phyloP scores from a whole-genome alignment of 2,329 filamentous ascomycete species.

The Botrytis elliptica region DNA sequence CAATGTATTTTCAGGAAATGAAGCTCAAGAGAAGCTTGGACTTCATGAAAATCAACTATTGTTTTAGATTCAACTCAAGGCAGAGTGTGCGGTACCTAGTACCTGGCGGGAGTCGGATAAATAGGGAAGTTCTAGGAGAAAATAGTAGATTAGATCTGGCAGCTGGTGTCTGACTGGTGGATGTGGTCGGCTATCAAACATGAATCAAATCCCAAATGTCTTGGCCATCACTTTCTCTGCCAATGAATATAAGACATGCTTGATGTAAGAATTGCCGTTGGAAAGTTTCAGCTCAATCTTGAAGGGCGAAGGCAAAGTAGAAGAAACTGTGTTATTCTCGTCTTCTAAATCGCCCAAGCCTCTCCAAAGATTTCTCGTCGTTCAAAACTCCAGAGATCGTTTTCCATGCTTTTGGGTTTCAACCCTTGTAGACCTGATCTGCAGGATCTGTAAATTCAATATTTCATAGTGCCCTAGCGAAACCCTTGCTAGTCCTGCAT shows the following conservation, averaged over 20 bases:
- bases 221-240: slow-evolving; percentile 7
- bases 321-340: not conserved
- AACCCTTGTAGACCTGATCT: slow-evolving; percentile 20
- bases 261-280: not conserved
- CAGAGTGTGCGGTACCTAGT: not conserved
- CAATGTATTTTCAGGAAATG: not conserved
- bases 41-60: slow-evolving; percentile 1
- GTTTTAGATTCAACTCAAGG: slow-evolving; percentile 8
- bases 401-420: slow-evolving; percentile 9
- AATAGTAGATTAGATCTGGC: slow-evolving; percentile 4
- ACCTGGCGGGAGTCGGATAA: slow-evolving; percentile 6
- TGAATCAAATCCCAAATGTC: slow-evolving; percentile 19
- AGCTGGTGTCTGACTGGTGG: slow-evolving; percentile 8
- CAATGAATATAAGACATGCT: slow-evolving; percentile 9
- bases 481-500: slow-evolving; percentile 17
- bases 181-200: not conserved
- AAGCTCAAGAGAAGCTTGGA: slow-evolving; percentile 11
- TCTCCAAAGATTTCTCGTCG: not conserved
- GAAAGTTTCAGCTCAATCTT: not conserved
- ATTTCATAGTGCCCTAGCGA: slow-evolving; percentile 23
- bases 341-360: not conserved
- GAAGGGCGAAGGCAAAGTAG: not conserved
- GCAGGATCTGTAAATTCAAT: slow-evolving; percentile 32
- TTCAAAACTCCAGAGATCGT: not conserved
- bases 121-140: not conserved